Percentiles rank a stretch among this genome's conserved stretches.
phyloP scores from a whole-genome alignment of 1,284 basidiomycete genomes.

The Malassezia yamatoensis region DNA sequence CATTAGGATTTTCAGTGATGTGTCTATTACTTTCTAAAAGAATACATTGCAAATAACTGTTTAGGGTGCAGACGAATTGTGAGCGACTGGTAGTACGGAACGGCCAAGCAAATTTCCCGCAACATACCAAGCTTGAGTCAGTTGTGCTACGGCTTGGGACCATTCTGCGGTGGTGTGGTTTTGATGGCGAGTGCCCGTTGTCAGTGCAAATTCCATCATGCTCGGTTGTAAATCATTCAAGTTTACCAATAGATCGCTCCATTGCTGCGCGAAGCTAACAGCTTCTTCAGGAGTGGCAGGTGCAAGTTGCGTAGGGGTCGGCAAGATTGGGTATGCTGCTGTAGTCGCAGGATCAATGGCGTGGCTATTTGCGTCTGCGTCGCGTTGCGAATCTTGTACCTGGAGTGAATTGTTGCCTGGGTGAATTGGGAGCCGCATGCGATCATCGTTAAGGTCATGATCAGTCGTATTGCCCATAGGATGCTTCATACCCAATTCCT shows the following conservation, averaged over 20 bases:
- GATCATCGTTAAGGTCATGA: not conserved
- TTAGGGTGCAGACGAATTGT: constrained; percentile 1
- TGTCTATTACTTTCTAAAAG: too few species aligned
- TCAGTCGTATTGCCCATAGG: not conserved
- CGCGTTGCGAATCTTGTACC: not conserved
- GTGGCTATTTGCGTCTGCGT: not conserved
- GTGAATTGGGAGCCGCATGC: not conserved
- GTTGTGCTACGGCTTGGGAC: constrained; percentile 16
- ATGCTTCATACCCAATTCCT: not conserved
- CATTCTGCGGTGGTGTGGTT: constrained; percentile 14
- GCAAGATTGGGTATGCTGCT: constrained; percentile 10
- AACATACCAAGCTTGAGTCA: constrained; percentile 18
- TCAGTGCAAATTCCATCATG: constrained; percentile 18
- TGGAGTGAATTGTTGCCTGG: not conserved
- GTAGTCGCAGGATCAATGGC: constrained; percentile 9
- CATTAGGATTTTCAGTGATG: too few species aligned
- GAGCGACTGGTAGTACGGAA: constrained; percentile 1
- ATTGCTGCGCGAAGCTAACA: constrained; percentile 20
- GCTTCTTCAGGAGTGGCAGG: constrained; percentile 16
- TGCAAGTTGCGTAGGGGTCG: constrained; percentile 4
- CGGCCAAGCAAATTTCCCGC: constrained; percentile 13
- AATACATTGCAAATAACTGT: not conserved
- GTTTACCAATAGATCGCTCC: constrained; percentile 16
- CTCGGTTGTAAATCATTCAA: constrained; percentile 16
- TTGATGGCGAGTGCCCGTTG: constrained; percentile 11